A percentile compares a stretch with the other conserved stretches of the same genome.
Conservation (phyloP, 495 filamentous ascomycete species). For the Paragyromitra xinjiangensis region DNA sequence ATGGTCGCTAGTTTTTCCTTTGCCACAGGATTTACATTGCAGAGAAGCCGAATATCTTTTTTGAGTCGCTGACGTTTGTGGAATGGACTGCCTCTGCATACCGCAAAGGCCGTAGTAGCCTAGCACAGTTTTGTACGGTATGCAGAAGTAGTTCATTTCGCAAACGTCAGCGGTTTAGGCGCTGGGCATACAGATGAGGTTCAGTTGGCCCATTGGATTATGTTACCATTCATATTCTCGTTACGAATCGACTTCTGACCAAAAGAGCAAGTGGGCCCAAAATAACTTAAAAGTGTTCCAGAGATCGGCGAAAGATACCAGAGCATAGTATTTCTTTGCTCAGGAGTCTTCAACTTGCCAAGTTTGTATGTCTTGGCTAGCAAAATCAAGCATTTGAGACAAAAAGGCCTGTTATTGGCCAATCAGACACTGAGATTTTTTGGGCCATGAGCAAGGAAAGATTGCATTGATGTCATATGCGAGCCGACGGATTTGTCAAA, state of each 20-base stretch:
- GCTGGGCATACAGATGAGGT: conserved; percentile 9
- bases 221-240: conserved; percentile 10
- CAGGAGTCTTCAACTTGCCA: neutral
- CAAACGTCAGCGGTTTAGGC: neutral
- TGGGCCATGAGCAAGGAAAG: neutral
- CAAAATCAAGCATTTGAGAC: conserved; percentile 3
- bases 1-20: conserved; percentile 13
- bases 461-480: conserved; percentile 35
- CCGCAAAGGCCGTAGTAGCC: neutral
- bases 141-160: neutral
- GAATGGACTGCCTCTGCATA: neutral
- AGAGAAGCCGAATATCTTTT: neutral
- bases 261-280: conserved; percentile 20
- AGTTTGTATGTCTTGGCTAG: neutral
- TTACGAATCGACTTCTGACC: neutral
- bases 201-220: neutral
- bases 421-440: neutral
- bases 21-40: neutral
- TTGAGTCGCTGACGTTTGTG: neutral
- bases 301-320: conserved; percentile 19
- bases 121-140: neutral
- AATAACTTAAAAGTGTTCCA: neutral
- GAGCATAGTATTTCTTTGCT: neutral
- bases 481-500: conserved; percentile 27
- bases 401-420: neutral